Conservation (phyloP, 257 asterid genomes). For the Oldenlandia corymbosa region DNA sequence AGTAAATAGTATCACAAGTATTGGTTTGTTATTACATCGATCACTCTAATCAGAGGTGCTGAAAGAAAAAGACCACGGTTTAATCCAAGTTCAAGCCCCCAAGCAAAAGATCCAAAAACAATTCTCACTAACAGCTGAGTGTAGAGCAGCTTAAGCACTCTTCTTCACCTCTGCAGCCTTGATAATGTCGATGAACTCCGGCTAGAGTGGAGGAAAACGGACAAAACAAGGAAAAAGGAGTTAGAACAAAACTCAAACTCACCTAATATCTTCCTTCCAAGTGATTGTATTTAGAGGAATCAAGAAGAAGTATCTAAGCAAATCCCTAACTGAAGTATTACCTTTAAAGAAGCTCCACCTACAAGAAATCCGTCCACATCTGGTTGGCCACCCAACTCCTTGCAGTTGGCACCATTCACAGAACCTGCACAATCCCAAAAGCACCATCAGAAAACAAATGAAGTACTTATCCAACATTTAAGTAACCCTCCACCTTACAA, state of each 20-base stretch:
- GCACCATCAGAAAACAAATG: too few relatives aligned
- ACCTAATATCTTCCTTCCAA: neutral
- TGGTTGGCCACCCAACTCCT: conserved; percentile 63
- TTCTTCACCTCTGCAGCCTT: conserved; percentile 79
- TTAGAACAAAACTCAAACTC: neutral
- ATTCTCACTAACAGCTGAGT: conserved; percentile 13
- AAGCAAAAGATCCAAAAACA: conserved; percentile 32
- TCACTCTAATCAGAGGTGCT: conserved; percentile 7
- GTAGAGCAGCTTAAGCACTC: conserved; percentile 39
- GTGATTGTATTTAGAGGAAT: neutral
- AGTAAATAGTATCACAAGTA: neutral
- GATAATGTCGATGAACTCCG: conserved; percentile 86
- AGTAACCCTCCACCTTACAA: too few relatives aligned
- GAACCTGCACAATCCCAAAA: conserved; percentile 42
- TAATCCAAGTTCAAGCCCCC: conserved; percentile 15
- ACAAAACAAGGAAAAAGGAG: neutral
- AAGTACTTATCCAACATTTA: too few relatives aligned
- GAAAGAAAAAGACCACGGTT: conserved; percentile 4
- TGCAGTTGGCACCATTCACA: conserved; percentile 80
- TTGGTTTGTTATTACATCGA: conserved; percentile 14
- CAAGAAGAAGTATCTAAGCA: neutral
- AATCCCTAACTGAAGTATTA: conserved; percentile 15
- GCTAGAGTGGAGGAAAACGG: conserved; percentile 26
- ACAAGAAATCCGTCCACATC: conserved; percentile 84
- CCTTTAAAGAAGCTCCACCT: conserved; percentile 91